phyloP scores from a whole-genome alignment of 1,284 basidiomycete species.

The Ustilago hordei region DNA sequence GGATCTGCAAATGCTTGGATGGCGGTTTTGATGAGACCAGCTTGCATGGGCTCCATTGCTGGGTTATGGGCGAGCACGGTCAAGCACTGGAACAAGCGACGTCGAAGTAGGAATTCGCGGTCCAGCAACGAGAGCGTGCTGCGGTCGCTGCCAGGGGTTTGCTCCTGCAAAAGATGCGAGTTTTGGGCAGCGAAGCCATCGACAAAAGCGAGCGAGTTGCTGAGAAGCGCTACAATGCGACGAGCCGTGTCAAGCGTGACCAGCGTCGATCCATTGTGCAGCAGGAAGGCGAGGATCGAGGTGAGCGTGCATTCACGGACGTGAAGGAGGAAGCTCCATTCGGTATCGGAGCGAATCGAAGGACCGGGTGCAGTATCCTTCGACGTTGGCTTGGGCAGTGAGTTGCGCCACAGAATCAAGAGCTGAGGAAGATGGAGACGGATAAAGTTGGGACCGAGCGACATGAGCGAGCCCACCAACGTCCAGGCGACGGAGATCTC shows the following conservation, averaged over 20 bases:
- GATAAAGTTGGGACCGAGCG: constrained; percentile 92
- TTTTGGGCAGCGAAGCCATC: constrained; percentile 74
- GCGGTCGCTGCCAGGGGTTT: constrained; percentile 64
- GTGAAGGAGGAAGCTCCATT: constrained; percentile 92
- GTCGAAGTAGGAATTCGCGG: constrained; percentile 84
- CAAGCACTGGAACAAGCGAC: constrained; percentile 91
- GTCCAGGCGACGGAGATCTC: constrained; percentile 97
- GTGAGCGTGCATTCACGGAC: constrained; percentile 91
- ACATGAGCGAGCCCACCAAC: constrained; percentile 87
- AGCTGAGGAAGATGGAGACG: constrained; percentile 90
- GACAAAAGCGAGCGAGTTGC: constrained; percentile 89
- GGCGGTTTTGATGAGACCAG: constrained; percentile 82
- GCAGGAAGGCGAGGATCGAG: constrained; percentile 87
- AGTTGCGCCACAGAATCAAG: constrained; percentile 95
- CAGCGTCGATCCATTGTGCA: constrained; percentile 76
- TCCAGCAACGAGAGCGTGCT: constrained; percentile 77
- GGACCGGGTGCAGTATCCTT: constrained; percentile 81
- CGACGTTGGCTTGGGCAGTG: constrained; percentile 89
- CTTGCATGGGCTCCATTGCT: constrained; percentile 83
- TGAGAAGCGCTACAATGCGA: constrained; percentile 84
- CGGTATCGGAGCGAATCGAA: constrained; percentile 72
- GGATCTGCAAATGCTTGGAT: constrained; percentile 88
- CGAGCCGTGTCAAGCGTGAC: constrained; percentile 91
- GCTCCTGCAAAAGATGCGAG: constrained; percentile 54
- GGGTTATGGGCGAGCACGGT: constrained; percentile 81